Evolutionary conservation across 2,329 filamentous ascomycete species (phyloP), one percentile per base, ranked within the genome.

Genomic region (Chaetomium sp.): DNA sequence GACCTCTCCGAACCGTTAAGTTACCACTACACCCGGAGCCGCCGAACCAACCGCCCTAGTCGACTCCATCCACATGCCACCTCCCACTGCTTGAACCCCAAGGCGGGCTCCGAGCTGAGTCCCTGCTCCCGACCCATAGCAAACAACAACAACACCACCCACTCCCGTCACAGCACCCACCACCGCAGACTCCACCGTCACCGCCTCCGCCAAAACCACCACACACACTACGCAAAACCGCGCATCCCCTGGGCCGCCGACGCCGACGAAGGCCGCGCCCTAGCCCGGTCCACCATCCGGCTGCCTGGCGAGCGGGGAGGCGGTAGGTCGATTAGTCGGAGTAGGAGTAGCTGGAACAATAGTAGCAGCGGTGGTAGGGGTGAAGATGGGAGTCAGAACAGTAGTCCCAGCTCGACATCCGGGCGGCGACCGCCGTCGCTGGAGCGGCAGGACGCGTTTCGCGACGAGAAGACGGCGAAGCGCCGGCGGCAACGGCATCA

Each of bases 401-500:
- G 42, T 19, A 19, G 51, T 23, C 2, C 13, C 19, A 13, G 19
- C 5, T 38, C 31, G n/a, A n/a, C n/a, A 21, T 2, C 51, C n/a
- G 38, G 54, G 31, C 59, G 76, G 29, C 75, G 78, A 9, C 73
- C 72, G 9, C 81, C 81, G 1, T 77, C 76, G 0, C 75, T 83
- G 25, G 80, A 81, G 67, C 74, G 81, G 10, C 77, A 83, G 68
- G 79, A 81, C 51, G 81, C 81, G 6, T 83, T 83, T 49, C 74
- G 77, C 53, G 79, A 81, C 54, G 72, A 73, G 4, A 73, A 73
- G 23, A 81, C 79, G 0, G 67, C 73, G 58, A 80, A 77, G 72
- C 64, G 57, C 42, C 33, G 61, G n/a, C 38, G 53, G 16, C 38
- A 16, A 2, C 13, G 38, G 7, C 38, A 16, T 3, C 35, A 42